Base-by-base conservation (phyloP, 805 yeast genomes). In the Candida yuanshanica region DNA sequence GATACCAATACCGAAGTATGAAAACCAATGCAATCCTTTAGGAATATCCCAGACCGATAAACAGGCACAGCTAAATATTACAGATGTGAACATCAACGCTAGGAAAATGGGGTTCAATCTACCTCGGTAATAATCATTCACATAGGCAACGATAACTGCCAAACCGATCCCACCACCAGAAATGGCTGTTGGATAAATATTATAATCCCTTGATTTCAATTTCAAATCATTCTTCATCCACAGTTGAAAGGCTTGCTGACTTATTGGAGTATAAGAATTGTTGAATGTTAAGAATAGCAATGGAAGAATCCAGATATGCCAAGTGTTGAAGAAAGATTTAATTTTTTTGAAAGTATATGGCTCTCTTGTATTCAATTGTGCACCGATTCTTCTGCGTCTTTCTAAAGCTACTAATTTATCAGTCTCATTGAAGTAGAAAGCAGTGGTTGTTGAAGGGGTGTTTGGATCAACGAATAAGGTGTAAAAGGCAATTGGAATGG, bases 291-390 rank as follows among this genome's bases (percentile, higher is more conserved):
- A 38, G 43, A 53, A 53, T 20, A 52, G 21, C 1, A 42, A 5
- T 16, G 77, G 77, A 49, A 72, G 72, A 16, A 69, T 67, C 33
- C 51, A 69, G 24, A 71, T 58, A 54, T 73, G 78, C 79, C 79
- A 73, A 5, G 76, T 68, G 42, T 48, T 60, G 58, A 72, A 71
- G 47, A 43, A 14, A 68, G 69, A 2, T 63, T 60, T 20, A 56
- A 36, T 22, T 60, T 35, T 69, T 6, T 42, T 36, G 61, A 61
- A 53, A 3, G 76, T 65, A 49, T 70, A 71, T 20, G 60, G 64
- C 25, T 62, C 64, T 52, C 69, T 54, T 4, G 66, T 61, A 39
- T 68, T 70, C 45, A 72, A 60, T 50, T 65, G 72, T 6, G 73
- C 70, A 13, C 70, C 69, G 33, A 63, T 55, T 36, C 64, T 43